phyloP scores from a whole-genome alignment of 768 basidiomycete genomes.

The Podaxis mareebaensis region DNA sequence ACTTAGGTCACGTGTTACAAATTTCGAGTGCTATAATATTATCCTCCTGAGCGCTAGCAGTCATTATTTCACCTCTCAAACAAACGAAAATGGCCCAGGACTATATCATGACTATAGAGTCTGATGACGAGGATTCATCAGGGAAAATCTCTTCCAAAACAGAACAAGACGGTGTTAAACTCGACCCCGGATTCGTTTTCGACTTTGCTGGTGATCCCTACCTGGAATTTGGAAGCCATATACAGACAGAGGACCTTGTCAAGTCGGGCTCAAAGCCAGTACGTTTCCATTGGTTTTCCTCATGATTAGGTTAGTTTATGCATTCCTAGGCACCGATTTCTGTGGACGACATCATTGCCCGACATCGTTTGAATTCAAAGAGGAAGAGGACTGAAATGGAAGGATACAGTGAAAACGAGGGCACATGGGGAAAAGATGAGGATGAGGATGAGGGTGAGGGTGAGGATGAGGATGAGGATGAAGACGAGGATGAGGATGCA shows the following conservation, averaged over 20 bases:
- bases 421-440: constrained; percentile 33
- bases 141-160: constrained; percentile 24
- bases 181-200: constrained; percentile 85
- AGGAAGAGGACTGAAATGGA: constrained; percentile 58
- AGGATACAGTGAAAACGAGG: constrained; percentile 33
- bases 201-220: constrained; percentile 76
- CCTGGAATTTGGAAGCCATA: constrained; percentile 47
- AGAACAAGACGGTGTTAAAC: constrained; percentile 51
- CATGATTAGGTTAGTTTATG: constrained; percentile 14
- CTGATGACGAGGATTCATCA: constrained; percentile 61
- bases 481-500: constrained; percentile 18
- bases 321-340: constrained; percentile 67
- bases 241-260: constrained; percentile 52
- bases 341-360: constrained; percentile 90
- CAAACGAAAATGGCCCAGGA: constrained; percentile 43
- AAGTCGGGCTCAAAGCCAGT: constrained; percentile 67
- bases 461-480: constrained; percentile 25
- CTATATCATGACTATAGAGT: constrained; percentile 84
- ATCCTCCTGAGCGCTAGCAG: background rate
- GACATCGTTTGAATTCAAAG: constrained; percentile 60
- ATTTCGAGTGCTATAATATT: background rate
- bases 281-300: constrained; percentile 24
- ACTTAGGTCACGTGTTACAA: constrained; percentile 17
- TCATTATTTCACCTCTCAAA: background rate
- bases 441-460: constrained; percentile 30